Base-by-base conservation (phyloP, 106 monocot genomes). In the Apostasia shenzhenica region DNA sequence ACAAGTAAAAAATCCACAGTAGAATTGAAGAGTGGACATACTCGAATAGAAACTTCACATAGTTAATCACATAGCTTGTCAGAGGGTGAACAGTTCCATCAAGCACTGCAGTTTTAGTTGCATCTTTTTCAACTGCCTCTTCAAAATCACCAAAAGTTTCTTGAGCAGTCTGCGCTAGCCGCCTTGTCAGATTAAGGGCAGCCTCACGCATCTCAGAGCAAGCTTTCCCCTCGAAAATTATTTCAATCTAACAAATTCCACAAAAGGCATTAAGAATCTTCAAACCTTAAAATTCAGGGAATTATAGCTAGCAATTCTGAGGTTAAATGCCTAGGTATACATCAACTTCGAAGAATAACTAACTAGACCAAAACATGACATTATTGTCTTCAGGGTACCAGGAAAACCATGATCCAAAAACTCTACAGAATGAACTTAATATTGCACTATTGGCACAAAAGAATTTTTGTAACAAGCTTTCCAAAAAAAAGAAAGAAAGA, bases 91-190 rank as follows among this genome's bases (percentile, higher is more conserved):
- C 95, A 45, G 92, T 95, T 77, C 95, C 95, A 83, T 95, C 95
- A 12, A 63, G 57, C 63, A 89, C 88, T 59, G 86, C 78, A 46
- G 88, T 95, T 72, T 86, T 95, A 53, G 95, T 84, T 66, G 88
- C 92, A 73, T 95, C 95, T 52, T 95, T 95, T 82, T 95, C 89
- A 52, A 95, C 95, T 38, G 95, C 95, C 65, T 95, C 95, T 74
- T 84, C 88, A 89, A 95, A 95, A 82, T 95, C 92, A 75, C 81
- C 79, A 76, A 95, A 89, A 11, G 86, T 95, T 69, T 89, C 92
- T 75, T 82, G 83, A 4, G 88, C 95, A 65, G 95, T 92, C 76
- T 89, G 88, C 26, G 92, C 89, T 55, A 92, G 74, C 37, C 73
- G 80, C 70, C 74, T 86, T 43, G 91, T 82, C 50, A 95, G 74